Evolutionary conservation across 2,329 filamentous ascomycete species (phyloP).

Genomic region (Neodidymelliopsis sp.): DNA sequence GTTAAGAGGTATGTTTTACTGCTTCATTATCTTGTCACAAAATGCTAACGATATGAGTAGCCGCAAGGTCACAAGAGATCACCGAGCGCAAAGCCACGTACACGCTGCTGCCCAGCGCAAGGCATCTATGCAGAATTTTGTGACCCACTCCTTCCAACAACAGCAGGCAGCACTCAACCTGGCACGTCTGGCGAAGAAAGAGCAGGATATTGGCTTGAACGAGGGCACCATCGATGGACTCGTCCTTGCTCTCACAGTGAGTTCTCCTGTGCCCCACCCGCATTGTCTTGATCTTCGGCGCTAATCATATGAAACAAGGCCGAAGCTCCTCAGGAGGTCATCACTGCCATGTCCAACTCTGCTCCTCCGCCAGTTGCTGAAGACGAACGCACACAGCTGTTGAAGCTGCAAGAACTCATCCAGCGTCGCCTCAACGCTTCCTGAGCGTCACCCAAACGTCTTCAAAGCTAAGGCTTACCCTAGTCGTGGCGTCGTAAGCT

Average conservation of each 20-base stretch:
- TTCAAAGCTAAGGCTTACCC: conserved; percentile 25
- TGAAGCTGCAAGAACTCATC: conserved; percentile 44
- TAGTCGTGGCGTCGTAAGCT: conserved; percentile 29
- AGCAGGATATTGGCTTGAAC: conserved; percentile 58
- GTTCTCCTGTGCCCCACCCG: conserved; percentile 44
- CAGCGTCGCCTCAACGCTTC: conserved; percentile 37
- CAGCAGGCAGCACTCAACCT: conserved; percentile 73
- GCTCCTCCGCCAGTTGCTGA: conserved; percentile 33
- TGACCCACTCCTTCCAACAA: conserved; percentile 59
- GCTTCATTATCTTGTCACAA: background rate
- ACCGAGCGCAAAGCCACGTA: conserved; percentile 19
- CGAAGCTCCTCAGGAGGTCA: conserved; percentile 49
- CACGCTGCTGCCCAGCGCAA: conserved; percentile 27
- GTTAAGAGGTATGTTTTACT: conserved; percentile 55
- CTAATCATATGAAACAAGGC: conserved; percentile 50
- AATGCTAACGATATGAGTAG: conserved; percentile 2
- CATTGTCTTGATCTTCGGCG: conserved; percentile 42
- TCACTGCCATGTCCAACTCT: conserved; percentile 39
- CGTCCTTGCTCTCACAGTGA: conserved; percentile 68
- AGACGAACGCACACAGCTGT: conserved; percentile 39
- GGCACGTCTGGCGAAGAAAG: conserved; percentile 62
- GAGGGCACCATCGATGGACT: conserved; percentile 58
- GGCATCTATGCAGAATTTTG: conserved; percentile 37
- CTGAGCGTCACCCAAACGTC: conserved; percentile 26
- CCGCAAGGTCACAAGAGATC: conserved; percentile 25